Percentiles rank a stretch among this genome's conserved stretches.
These are phyloP conservation scores for Coprinopsis cinerea DNA, from an alignment of 768 basidiomycete genomes.

Conservation along the genomic window DNA sequence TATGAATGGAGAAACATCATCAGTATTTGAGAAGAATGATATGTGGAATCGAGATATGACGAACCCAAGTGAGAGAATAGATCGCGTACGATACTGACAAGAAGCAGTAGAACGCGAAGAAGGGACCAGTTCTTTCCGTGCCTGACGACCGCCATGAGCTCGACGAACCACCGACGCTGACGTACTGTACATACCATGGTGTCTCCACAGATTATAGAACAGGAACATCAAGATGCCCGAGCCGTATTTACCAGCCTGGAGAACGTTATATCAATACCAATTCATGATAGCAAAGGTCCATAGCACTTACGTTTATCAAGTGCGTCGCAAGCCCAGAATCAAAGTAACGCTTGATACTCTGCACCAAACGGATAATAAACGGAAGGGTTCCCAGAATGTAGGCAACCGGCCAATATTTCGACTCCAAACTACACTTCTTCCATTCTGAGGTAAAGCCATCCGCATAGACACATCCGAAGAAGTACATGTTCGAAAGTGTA, in stretches of 20 bases:
- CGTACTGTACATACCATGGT: slow-evolving; percentile 36
- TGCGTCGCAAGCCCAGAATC: slow-evolving; percentile 75
- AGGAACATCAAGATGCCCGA: slow-evolving; percentile 59
- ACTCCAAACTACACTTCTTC: slow-evolving; percentile 39
- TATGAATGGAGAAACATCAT: neutral
- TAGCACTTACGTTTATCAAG: slow-evolving; percentile 67
- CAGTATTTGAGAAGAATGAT: neutral
- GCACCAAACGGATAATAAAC: slow-evolving; percentile 69
- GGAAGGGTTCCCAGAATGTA: slow-evolving; percentile 62
- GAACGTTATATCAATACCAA: slow-evolving; percentile 1
- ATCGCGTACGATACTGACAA: slow-evolving; percentile 54
- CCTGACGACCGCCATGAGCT: neutral
- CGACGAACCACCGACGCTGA: neutral
- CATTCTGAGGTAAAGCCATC: slow-evolving; percentile 45
- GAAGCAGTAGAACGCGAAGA: slow-evolving; percentile 67
- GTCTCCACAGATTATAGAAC: slow-evolving; percentile 76
- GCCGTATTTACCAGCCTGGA: slow-evolving; percentile 80
- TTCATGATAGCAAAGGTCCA: neutral
- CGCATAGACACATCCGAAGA: slow-evolving; percentile 69
- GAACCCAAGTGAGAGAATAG: slow-evolving; percentile 78
- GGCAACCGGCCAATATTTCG: slow-evolving; percentile 54
- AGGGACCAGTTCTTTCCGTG: slow-evolving; percentile 32
- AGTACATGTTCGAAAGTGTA: slow-evolving; percentile 65
- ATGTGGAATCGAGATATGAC: slow-evolving; percentile 14
- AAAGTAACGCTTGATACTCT: slow-evolving; percentile 80